Percentiles rank a stretch among this genome's conserved stretches.
Conservation (phyloP, 2,329 filamentous ascomycete genomes). For the Fusarium drepaniforme region DNA sequence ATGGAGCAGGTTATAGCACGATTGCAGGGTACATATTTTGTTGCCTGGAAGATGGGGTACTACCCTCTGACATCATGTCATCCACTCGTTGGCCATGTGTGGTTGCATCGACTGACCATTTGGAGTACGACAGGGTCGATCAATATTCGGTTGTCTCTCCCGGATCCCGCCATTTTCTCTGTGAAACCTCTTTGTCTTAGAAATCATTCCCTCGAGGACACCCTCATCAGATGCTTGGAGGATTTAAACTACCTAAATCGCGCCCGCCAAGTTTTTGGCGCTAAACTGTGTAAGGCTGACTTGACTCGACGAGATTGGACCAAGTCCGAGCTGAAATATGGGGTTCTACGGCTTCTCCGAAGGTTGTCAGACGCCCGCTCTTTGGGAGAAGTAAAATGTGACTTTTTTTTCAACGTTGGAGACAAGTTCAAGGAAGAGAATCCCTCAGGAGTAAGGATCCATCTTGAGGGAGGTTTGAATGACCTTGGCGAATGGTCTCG, state of each 20-base stretch:
- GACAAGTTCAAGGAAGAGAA: not conserved
- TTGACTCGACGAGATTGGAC: not conserved
- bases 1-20: conserved; percentile 1
- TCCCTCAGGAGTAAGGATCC: not conserved
- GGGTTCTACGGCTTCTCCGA: not conserved
- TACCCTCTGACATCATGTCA: conserved; percentile 8
- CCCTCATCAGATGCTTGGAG: not conserved
- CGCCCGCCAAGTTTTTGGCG: not conserved
- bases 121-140: not conserved
- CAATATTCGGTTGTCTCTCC: not conserved
- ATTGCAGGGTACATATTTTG: conserved; percentile 6
- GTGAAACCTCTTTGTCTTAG: not conserved
- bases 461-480: not conserved
- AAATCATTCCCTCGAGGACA: not conserved
- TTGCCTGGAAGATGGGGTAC: not conserved
- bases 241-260: not conserved
- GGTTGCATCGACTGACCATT: not conserved
- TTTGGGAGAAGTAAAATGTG: not conserved
- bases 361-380: not conserved
- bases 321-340: not conserved
- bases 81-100: not conserved
- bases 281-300: not conserved
- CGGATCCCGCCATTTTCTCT: not conserved
- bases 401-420: not conserved
- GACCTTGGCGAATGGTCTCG: not conserved